phyloP scores from a whole-genome alignment of 164 flowering plant genomes.

The Buxus sempervirens region DNA sequence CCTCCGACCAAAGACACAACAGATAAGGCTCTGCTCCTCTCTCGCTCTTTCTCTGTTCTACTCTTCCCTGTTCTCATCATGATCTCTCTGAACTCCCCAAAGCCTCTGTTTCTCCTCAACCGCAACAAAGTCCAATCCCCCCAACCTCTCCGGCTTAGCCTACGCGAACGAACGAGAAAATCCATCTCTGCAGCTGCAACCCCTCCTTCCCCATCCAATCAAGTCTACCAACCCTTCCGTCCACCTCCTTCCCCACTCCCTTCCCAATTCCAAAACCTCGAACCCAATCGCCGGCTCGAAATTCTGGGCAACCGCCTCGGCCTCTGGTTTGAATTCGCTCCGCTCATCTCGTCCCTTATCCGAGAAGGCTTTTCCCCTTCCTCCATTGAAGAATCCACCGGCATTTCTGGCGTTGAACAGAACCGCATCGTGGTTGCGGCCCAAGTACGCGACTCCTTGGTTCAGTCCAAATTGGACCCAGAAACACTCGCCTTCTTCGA shows the following conservation, averaged over 20 bases:
- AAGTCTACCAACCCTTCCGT: constrained; percentile 78
- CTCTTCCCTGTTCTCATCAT: constrained; percentile 11
- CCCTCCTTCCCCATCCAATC: constrained; percentile 18
- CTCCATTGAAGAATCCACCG: constrained; percentile 75
- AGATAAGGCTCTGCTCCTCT: not conserved
- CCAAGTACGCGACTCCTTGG: constrained; percentile 64
- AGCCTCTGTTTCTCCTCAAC: constrained; percentile 18
- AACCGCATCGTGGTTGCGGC: constrained; percentile 71
- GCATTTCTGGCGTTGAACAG: constrained; percentile 80
- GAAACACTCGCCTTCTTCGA: constrained; percentile 50
- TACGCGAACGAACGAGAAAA: constrained; percentile 8
- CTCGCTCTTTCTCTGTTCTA: not conserved
- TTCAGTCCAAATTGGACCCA: constrained; percentile 38
- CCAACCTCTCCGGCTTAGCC: constrained; percentile 9
- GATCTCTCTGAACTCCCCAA: constrained; percentile 27
- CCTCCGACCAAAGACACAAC: no score
- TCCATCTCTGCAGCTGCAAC: constrained; percentile 33
- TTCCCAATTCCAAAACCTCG: constrained; percentile 45
- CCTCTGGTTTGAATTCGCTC: constrained; percentile 83
- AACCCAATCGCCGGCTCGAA: constrained; percentile 43
- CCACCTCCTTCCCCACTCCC: constrained; percentile 78
- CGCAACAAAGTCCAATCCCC: constrained; percentile 10
- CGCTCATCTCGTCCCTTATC: constrained; percentile 57
- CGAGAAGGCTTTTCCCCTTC: constrained; percentile 68
- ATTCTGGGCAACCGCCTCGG: constrained; percentile 74